Percentiles rank a stretch among this genome's conserved stretches.
These are phyloP conservation scores for Phytophthora pluvialis DNA, from an alignment of 352 stramenopile species.

Conservation along the genomic window DNA sequence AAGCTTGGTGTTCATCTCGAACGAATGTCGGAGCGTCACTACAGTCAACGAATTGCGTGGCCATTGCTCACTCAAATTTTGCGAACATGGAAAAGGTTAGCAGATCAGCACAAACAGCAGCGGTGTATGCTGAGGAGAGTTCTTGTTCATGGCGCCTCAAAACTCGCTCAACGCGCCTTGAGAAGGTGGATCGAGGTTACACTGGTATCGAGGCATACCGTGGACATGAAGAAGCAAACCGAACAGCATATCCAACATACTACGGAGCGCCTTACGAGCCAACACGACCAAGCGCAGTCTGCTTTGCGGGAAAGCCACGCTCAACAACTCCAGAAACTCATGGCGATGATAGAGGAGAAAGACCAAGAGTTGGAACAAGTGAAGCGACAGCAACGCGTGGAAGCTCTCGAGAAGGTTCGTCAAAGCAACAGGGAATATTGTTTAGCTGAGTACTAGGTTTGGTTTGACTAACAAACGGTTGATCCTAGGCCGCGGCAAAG, in stretches of 20 bases:
- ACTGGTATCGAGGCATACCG: conserved; percentile 8
- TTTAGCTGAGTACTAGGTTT: neutral
- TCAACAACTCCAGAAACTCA: conserved; percentile 33
- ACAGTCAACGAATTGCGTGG: conserved; percentile 9
- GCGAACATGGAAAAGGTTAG: conserved; percentile 12
- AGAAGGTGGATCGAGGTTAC: conserved; percentile 27
- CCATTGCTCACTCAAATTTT: conserved; percentile 24
- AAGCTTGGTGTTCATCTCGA: conserved; percentile 21
- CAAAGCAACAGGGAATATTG: neutral
- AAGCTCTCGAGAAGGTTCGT: conserved; percentile 33
- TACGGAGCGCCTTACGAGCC: conserved; percentile 6
- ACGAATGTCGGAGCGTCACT: conserved; percentile 28
- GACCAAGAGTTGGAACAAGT: conserved; percentile 30
- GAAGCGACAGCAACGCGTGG: conserved; percentile 16
- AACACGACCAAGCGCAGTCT: conserved; percentile 26
- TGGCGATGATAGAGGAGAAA: conserved; percentile 27
- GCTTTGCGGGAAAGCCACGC: conserved; percentile 14
- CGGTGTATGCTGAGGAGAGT: conserved; percentile 20
- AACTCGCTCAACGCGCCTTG: conserved; percentile 8
- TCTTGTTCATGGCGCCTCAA: conserved; percentile 10
- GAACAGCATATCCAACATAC: conserved; percentile 19
- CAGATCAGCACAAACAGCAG: conserved; percentile 16
- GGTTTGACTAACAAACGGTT: conserved; percentile 3
- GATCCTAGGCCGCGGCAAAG: conserved; percentile 17
- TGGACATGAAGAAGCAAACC: conserved; percentile 13